Evolutionary conservation across 306 rosid species (phyloP).

Genomic region (Prunus fruticosa): DNA sequence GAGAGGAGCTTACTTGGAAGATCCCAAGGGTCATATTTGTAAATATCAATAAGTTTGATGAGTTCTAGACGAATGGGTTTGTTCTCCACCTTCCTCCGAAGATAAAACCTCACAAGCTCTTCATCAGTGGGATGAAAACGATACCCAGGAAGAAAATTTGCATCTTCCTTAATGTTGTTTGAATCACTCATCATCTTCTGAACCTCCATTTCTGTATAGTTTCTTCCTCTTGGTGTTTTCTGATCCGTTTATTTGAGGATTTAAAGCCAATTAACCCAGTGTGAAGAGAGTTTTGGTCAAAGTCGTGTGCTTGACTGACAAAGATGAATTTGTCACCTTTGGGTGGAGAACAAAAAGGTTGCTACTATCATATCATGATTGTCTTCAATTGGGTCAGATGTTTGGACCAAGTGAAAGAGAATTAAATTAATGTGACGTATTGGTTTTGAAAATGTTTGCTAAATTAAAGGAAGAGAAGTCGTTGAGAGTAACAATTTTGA

Average conservation of each 20-base stretch:
- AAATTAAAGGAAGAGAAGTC: background rate
- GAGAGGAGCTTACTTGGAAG: constrained; percentile 19
- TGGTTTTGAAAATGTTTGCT: background rate
- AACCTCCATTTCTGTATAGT: constrained; percentile 11
- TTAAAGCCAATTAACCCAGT: background rate
- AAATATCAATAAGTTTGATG: constrained; percentile 26
- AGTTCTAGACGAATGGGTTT: constrained; percentile 24
- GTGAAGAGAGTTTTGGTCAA: constrained; percentile 5
- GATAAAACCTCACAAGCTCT: constrained; percentile 29
- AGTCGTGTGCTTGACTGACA: background rate
- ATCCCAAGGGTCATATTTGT: constrained; percentile 33
- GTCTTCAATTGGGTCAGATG: background rate
- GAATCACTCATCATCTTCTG: constrained; percentile 14
- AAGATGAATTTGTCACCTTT: background rate
- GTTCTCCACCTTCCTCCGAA: constrained; percentile 21
- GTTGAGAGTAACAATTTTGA: constrained; percentile 9
- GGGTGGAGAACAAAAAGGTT: background rate
- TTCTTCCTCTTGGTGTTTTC: constrained; percentile 2
- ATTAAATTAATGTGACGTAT: background rate
- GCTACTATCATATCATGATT: background rate
- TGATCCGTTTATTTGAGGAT: background rate
- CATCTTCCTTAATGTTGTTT: background rate
- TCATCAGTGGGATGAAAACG: constrained; percentile 35
- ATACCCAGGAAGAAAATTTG: constrained; percentile 24
- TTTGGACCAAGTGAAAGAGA: background rate